These are phyloP conservation scores for Echites panduratus DNA, from an alignment of 257 asterid species.

Conservation along the genomic window DNA sequence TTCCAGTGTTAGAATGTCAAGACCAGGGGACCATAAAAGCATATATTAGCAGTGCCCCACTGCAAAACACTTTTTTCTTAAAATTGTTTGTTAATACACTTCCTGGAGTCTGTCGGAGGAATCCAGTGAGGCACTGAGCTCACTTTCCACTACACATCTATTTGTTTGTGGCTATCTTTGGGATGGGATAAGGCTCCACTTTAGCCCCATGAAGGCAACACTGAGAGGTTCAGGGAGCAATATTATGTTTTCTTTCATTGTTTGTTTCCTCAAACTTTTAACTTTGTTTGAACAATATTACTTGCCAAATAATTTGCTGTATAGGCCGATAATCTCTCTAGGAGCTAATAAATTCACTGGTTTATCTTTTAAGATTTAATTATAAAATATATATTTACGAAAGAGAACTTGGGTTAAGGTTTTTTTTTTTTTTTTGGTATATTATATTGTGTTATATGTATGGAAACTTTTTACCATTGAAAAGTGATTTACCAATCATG, in stretches of 20 bases:
- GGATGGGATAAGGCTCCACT: slow-evolving; percentile 13
- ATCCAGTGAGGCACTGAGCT: slow-evolving; percentile 4
- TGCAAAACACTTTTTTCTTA: neutral
- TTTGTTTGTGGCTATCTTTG: slow-evolving; percentile 4
- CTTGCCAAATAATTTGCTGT: neutral
- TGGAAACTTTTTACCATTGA: no score
- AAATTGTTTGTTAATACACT: slow-evolving; percentile 1
- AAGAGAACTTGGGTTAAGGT: no score
- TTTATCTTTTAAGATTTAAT: no score
- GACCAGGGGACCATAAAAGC: neutral
- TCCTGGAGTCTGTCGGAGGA: slow-evolving; percentile 1
- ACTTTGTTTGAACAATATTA: no score
- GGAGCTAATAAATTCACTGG: no score
- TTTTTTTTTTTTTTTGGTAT: no score
- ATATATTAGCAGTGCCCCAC: neutral
- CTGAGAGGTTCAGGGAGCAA: neutral
- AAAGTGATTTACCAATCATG: no score
- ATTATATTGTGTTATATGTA: no score
- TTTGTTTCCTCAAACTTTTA: no score
- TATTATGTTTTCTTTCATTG: neutral
- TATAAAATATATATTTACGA: no score
- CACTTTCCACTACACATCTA: neutral
- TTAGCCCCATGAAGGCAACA: neutral
- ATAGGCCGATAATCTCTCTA: neutral
- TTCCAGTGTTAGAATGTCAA: slow-evolving; percentile 9